Base-by-base conservation (phyloP, 78 protist genomes). In the Diacronema lutheri region DNA sequence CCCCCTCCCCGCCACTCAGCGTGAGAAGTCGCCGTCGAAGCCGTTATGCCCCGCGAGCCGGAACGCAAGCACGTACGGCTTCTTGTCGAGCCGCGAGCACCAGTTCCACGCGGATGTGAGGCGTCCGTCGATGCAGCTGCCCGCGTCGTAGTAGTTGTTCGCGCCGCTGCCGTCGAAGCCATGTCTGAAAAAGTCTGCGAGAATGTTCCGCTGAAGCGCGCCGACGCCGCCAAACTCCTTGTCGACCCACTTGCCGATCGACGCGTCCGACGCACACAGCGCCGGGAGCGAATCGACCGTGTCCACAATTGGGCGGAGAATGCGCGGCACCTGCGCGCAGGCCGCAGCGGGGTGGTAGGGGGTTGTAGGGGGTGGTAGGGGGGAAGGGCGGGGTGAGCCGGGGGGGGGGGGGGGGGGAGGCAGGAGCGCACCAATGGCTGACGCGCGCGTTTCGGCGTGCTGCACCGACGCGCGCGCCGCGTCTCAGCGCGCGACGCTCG, bases 41-140 rank as follows among this genome's bases (percentile, higher is more conserved):
- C 50, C 50, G 50, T 44, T 44, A 7, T 44, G 7, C 16, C 50
- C 50, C 16, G 50, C 50, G 50, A 44, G 50, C 50, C 7, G 3
- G 50, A 44, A 44, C 16, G 7, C 50, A 7, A 44, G 16, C 16
- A 7, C 61, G 61, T 56, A 56, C 16, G 61, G 61, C 61, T 56
- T 56, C 61, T 56, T 56, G 23, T 20, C 23, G 61, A 56, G 61
- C 23, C 23, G 16, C 29, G 61, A 56, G 61, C 61, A 56, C 98
- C 98, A 96, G 60, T 96, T 95, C 98, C 98, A 96, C 23, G 96
- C 93, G 19, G 94, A 87, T 13, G 98, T 96, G 55, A 96, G 91
- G 23, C 98, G 92, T 40, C 98, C 98, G 82, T 96, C 98, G 20
- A 96, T 92, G 88, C 98, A 96, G 19, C 92, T 86, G 41, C 98